Base-by-base conservation (phyloP, 1,284 basidiomycete genomes). In the Cutaneotrichosporon sp. region DNA sequence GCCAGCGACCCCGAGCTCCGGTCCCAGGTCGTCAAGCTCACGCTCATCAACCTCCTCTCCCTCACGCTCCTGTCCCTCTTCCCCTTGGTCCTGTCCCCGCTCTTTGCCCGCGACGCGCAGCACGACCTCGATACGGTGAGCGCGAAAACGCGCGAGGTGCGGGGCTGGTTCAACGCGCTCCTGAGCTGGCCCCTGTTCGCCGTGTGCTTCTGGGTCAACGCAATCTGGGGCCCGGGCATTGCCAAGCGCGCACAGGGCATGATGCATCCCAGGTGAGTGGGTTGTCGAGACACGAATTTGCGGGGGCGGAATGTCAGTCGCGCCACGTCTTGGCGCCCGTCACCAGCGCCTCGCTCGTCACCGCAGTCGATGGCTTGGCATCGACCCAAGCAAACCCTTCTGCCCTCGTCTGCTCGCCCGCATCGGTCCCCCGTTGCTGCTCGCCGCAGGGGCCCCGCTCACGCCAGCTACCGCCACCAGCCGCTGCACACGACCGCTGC, bases 31-130 rank as follows among this genome's bases (percentile, higher is more conserved):
- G 55, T 79, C 36, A 79, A 78, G 50, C 72, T 75, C 18, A 75
- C 72, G 75, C 61, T 78, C n/a, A 73, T 81, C 67, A 81, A 81
- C 68, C 67, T 78, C 34, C 68, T 80, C 13, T 76, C 77, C 7
- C 69, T 81, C 2, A 36, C 77, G 11, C 65, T 75, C 6, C 70
- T 81, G 9, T 76, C 77, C 0, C 68, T 78, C 34, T 72, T 75
- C 43, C 74, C 76, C 3, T 59, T 75, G 27, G 62, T 80, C 51
- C 63, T 81, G 59, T 72, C 73, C 1, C 75, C 78, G 0, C 51
- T 74, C 2, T 53, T 76, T 49, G 46, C 34, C 25, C 33, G 43
- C 7, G 55, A 46, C 43, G 42, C 29, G 18, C 25, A 34, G 10
- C 51, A 38, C 14, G 51, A 53, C 24, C 20, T 27, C 24, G 34